Percentiles rank a stretch among this genome's conserved stretches.
phyloP scores from a whole-genome alignment of 2,329 filamentous ascomycete genomes.

The Botryosphaeria agaves region DNA sequence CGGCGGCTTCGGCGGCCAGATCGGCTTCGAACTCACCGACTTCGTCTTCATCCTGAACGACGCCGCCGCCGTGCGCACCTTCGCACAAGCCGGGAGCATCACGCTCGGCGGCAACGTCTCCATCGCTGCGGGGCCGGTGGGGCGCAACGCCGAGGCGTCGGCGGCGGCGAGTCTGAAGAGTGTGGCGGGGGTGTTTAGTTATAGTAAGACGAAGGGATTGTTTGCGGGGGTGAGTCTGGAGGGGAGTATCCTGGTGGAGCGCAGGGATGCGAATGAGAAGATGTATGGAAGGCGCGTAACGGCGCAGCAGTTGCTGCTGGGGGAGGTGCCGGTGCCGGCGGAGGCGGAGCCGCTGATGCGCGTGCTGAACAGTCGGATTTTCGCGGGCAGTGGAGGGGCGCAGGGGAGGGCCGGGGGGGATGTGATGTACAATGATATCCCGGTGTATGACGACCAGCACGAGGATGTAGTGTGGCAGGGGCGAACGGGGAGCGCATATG shows the following conservation, averaged over 20 bases:
- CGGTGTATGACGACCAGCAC: conserved; percentile 69
- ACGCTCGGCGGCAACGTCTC: conserved; percentile 94
- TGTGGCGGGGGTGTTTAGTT: conserved; percentile 85
- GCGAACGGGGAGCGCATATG: conserved; percentile 49
- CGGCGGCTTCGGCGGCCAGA: conserved; percentile 70
- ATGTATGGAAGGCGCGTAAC: conserved; percentile 74
- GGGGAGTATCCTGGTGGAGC: conserved; percentile 81
- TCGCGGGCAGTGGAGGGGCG: conserved; percentile 45
- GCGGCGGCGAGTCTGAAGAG: conserved; percentile 81
- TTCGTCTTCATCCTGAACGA: conserved; percentile 99
- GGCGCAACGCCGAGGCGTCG: conserved; percentile 87
- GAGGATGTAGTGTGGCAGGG: conserved; percentile 79
- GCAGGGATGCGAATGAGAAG: conserved; percentile 93
- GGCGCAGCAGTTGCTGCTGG: conserved; percentile 65
- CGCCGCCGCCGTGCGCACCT: conserved; percentile 71
- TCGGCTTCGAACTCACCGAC: conserved; percentile 75
- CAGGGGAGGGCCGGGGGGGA: conserved; percentile 19
- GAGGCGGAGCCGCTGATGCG: conserved; percentile 71
- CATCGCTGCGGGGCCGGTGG: conserved; percentile 83
- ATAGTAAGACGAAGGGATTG: conserved; percentile 93
- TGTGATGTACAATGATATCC: conserved; percentile 81
- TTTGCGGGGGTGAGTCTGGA: conserved; percentile 94
- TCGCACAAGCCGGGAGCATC: conserved; percentile 79
- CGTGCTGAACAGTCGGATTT: conserved; percentile 70
- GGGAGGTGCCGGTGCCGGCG: conserved; percentile 59